phyloP scores from a whole-genome alignment of 805 yeast genomes.

The Cyberlindnera sargentensis region DNA sequence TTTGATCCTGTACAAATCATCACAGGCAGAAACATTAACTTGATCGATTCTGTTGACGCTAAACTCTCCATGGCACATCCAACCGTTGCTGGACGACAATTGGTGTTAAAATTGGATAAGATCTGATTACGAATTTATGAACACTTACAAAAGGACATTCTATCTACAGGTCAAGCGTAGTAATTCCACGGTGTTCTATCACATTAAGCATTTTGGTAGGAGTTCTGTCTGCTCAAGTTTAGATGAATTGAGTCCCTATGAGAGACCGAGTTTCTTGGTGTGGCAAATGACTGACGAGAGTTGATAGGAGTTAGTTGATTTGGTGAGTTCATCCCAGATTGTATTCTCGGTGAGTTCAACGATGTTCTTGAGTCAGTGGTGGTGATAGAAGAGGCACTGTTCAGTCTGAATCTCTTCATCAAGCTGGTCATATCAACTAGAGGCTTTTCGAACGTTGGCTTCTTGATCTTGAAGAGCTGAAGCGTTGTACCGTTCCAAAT shows the following conservation, averaged over 20 bases:
- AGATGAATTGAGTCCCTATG: slow-evolving; percentile 13
- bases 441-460: slow-evolving; percentile 33
- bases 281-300: slow-evolving; percentile 22
- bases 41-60: slow-evolving; percentile 36
- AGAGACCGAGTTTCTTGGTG: slow-evolving; percentile 21
- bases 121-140: not conserved
- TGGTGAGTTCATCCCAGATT: slow-evolving; percentile 16
- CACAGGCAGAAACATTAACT: slow-evolving; percentile 57
- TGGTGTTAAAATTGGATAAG: slow-evolving; percentile 36
- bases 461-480: slow-evolving; percentile 29
- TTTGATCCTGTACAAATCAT: slow-evolving; percentile 57
- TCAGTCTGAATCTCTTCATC: slow-evolving; percentile 30
- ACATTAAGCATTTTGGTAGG: slow-evolving; percentile 1
- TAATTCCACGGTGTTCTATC: not conserved
- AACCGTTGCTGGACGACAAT: slow-evolving; percentile 49
- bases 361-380: slow-evolving; percentile 15
- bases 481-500: slow-evolving; percentile 17
- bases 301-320: slow-evolving; percentile 23
- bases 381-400: slow-evolving; percentile 21
- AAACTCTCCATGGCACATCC: slow-evolving; percentile 59
- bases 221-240: slow-evolving; percentile 15
- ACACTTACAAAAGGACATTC: too few relatives aligned
- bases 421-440: slow-evolving; percentile 34
- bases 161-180: too few relatives aligned
- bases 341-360: slow-evolving; percentile 4